Evolutionary conservation across 352 stramenopile genomes (phyloP), one percentile per base, ranked within the genome.

Genomic region (Phytophthora quininea): DNA sequence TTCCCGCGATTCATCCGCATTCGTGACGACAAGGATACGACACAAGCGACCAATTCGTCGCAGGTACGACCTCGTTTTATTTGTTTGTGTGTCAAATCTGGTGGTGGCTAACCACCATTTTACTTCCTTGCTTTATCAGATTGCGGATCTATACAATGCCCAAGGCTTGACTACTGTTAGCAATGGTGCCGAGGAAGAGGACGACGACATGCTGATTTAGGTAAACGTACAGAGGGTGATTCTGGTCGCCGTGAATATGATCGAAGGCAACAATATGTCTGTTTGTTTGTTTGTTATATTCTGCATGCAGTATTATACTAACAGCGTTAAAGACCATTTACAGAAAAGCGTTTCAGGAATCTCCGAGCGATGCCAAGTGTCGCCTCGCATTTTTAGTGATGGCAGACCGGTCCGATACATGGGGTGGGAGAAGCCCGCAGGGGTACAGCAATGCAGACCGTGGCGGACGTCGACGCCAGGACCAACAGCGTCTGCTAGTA

Each of bases 1-100:
- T 99, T 99, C 80, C 98, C 98, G 45, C 92, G 98, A 14, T 99
- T 99, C 74, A 91, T 99, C 67, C 94, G 97, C 32, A 86, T 99
- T 47, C 92, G 98, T 31, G 91, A 98, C 10, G 98, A 99, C 86
- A 99, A 99, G 85, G 86, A 90, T 31, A 89, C 96, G 3, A 95
- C 98, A 32, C 79, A 99, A 48, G 97, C 97, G 9, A 99, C 98
- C 6, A 98, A 77, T 2, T 92, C 95, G 31, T 89, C 98, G 45
- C 97, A 99, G 84, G 97, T 99, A 68, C 54, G 60, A 52, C 11
- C 33, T 11, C 40, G 4, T 15, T 55, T 58, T 1, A 53, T 33
- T 45, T 40, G 37, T 3, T 29, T 14, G 48, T 68, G 12, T 30
- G 38, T 55, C 24, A 11, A 42, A 2, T 49, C 14, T 38, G 19